Conservation (phyloP, 805 yeast species). For the Ogataea paraovalis region DNA sequence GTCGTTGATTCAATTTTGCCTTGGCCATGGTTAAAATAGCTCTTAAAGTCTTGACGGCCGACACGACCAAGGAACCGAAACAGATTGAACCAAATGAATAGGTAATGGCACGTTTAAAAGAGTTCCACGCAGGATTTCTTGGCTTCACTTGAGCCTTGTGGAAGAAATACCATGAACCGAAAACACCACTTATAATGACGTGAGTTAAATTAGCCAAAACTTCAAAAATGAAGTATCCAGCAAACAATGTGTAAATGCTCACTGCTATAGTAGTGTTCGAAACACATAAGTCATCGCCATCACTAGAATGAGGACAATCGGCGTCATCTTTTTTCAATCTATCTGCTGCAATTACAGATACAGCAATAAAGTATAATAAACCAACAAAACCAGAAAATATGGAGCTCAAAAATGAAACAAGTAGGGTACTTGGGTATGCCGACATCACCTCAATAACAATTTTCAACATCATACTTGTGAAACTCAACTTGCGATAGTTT, state of each 20-base stretch:
- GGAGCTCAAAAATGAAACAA: constrained; percentile 39
- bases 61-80: constrained; percentile 73
- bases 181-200: constrained; percentile 76
- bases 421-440: constrained; percentile 62
- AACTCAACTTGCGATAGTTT: constrained; percentile 26
- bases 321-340: constrained; percentile 43
- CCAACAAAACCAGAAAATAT: constrained; percentile 52
- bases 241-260: constrained; percentile 66
- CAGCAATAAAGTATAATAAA: constrained; percentile 60
- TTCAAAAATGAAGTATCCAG: constrained; percentile 81
- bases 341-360: constrained; percentile 43
- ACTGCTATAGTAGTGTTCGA: constrained; percentile 25
- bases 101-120: constrained; percentile 72
- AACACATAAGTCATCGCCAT: constrained; percentile 29
- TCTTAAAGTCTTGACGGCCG: constrained; percentile 64
- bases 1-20: constrained; percentile 31
- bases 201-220: constrained; percentile 78
- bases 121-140: constrained; percentile 71
- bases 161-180: constrained; percentile 89
- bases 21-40: constrained; percentile 50
- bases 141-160: constrained; percentile 53
- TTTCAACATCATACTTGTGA: constrained; percentile 27
- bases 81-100: constrained; percentile 88
- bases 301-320: constrained; percentile 37
- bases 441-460: constrained; percentile 72